Conservation (phyloP, 768 basidiomycete genomes). For the Trametes coccinea region DNA sequence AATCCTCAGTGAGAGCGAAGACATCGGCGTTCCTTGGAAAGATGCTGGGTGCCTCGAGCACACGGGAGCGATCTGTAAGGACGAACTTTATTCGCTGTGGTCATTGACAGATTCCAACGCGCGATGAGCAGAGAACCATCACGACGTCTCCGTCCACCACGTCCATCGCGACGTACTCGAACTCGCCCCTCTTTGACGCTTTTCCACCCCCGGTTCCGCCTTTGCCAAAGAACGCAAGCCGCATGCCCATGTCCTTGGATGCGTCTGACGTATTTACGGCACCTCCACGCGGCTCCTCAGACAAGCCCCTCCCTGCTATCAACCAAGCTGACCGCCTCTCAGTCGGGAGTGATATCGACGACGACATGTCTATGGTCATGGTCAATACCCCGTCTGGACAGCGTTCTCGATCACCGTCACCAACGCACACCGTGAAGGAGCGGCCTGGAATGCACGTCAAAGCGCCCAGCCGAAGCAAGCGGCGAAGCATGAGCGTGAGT, state of each 20-base stretch:
- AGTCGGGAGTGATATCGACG: constrained; percentile 36
- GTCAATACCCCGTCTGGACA: constrained; percentile 44
- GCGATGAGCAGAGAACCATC: constrained; percentile 25
- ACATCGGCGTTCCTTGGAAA: constrained; percentile 82
- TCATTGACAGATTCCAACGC: constrained; percentile 4
- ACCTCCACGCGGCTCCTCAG: constrained; percentile 31
- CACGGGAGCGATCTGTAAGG: constrained; percentile 69
- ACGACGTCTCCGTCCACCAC: constrained; percentile 27
- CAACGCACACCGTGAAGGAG: constrained; percentile 29
- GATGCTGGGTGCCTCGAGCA: constrained; percentile 67
- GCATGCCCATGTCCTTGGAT: constrained; percentile 29
- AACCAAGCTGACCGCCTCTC: constrained; percentile 35
- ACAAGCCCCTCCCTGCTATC: constrained; percentile 70
- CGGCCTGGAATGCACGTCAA: constrained; percentile 25
- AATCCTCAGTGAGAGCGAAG: constrained; percentile 70
- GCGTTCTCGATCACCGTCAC: constrained; percentile 28
- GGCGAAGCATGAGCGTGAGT: constrained; percentile 74
- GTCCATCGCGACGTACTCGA: constrained; percentile 27
- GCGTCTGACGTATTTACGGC: constrained; percentile 53
- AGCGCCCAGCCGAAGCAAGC: constrained; percentile 41
- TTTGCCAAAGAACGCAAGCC: constrained; percentile 40
- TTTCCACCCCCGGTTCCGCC: constrained; percentile 45
- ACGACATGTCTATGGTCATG: constrained; percentile 59
- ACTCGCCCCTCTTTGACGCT: constrained; percentile 38
- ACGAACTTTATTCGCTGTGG: not conserved